Percentiles rank a stretch among this genome's conserved stretches.
These are phyloP conservation scores for Ustilago xerochloae DNA, from an alignment of 1,284 basidiomycete genomes.

Conservation along the genomic window DNA sequence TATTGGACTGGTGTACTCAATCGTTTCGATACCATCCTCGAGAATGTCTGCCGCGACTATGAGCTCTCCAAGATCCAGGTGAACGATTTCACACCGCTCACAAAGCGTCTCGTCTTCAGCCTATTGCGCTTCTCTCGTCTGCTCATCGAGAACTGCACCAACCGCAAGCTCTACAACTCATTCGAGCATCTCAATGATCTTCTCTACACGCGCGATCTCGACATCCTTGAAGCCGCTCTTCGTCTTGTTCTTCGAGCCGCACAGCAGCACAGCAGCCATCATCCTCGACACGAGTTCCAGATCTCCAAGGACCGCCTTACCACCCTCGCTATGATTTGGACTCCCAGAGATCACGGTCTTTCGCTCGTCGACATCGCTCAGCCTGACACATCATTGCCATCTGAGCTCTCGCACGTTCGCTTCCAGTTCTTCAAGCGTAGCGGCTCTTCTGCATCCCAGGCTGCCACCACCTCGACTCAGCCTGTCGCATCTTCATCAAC, in stretches of 20 bases:
- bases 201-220: conserved; percentile 86
- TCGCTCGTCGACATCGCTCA: conserved; percentile 69
- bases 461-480: conserved; percentile 16
- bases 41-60: conserved; percentile 83
- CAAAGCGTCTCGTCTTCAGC: conserved; percentile 80
- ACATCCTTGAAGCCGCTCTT: conserved; percentile 84
- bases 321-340: conserved; percentile 63
- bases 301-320: conserved; percentile 58
- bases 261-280: conserved; percentile 82
- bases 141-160: conserved; percentile 96
- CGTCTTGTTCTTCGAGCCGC: conserved; percentile 89
- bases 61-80: conserved; percentile 71
- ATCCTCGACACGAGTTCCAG: conserved; percentile 55
- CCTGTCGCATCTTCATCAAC: conserved; percentile 18
- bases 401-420: conserved; percentile 67
- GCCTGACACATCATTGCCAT: conserved; percentile 58
- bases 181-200: conserved; percentile 96
- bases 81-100: conserved; percentile 80
- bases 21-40: conserved; percentile 90
- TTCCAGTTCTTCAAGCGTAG: conserved; percentile 70
- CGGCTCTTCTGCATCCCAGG: conserved; percentile 12
- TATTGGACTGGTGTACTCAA: conserved; percentile 95
- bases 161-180: conserved; percentile 93
- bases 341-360: conserved; percentile 66
- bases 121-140: conserved; percentile 89